Evolutionary conservation across 768 basidiomycete species (phyloP), one percentile per base, ranked within the genome.

Genomic region (Suillus clintonianus): DNA sequence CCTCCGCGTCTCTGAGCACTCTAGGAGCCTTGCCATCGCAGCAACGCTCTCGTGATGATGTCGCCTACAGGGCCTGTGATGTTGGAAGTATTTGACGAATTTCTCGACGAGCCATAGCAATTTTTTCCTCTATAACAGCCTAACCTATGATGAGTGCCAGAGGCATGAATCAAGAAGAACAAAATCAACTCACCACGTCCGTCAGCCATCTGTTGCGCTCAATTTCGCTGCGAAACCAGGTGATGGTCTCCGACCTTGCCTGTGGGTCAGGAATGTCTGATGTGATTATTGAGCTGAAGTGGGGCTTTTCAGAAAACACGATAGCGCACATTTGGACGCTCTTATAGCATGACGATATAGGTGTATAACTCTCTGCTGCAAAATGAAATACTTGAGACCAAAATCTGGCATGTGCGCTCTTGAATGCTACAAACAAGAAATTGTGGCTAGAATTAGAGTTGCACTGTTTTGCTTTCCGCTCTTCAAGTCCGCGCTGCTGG

Each of bases 381-480:
- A 82, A 69, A 94, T 83, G 71, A 92, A 93, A 76, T 93, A 90
- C 76, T 83, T 89, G 74, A 93, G 83, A 41, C 87, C 85, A 61
- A 81, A 67, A 57, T 59, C 19, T 59, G 60, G 50, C 60, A 61
- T 61, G 30, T 34, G 47, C 39, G 27, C 39, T 42, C 43, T 27
- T 27, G 50, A 39, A 43, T 48, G 54, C 37, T 50, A 37, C n/a
- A 53, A 48, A 53, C 39, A 60, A 34, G 62, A 50, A 62, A 53
- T 54, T 64, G 48, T 60, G 51, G 63, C 61, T 62, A 42, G 63
- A 36, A 51, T 62, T 64, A 24, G 61, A 64, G 43, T 41, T 57
- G 15, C 36, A 48, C 43, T 65, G 62, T 70, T 68, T 74, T 71
- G 70, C 59, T 56, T 63, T 32, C 56, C 51, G 45, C 60, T 54